These are phyloP conservation scores for Russula olivacea DNA, from an alignment of 768 basidiomycete species.

Conservation along the genomic window DNA sequence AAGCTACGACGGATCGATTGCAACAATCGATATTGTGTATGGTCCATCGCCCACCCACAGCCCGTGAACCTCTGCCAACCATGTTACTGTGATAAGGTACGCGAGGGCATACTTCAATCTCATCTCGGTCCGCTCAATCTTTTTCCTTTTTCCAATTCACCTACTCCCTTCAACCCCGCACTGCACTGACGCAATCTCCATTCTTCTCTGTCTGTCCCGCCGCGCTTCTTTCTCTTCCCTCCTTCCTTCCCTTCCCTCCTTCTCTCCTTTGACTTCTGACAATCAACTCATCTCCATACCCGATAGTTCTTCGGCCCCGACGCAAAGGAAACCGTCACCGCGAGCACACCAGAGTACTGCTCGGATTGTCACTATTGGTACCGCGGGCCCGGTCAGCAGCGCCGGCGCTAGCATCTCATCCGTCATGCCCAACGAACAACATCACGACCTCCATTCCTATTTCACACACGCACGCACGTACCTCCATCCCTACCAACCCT, in stretches of 20 bases:
- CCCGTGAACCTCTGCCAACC: slow-evolving; percentile 32
- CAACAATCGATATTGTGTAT: slow-evolving; percentile 38
- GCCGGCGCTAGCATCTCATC: slow-evolving; percentile 16
- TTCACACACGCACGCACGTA: neutral
- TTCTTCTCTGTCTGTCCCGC: neutral
- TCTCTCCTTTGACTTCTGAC: too few relatives aligned
- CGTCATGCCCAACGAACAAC: neutral
- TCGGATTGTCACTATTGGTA: slow-evolving; percentile 32
- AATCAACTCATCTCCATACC: neutral
- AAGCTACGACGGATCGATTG: slow-evolving; percentile 54
- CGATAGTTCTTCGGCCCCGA: slow-evolving; percentile 74
- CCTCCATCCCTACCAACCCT: neutral
- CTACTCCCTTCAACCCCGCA: neutral
- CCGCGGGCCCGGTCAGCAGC: slow-evolving; percentile 24
- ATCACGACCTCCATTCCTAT: slow-evolving; percentile 3
- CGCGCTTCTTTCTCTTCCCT: neutral
- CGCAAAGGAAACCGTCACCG: slow-evolving; percentile 51
- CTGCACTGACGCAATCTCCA: slow-evolving; percentile 8
- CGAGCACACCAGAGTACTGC: slow-evolving; percentile 41
- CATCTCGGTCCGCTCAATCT: neutral
- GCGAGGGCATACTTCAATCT: slow-evolving; percentile 24
- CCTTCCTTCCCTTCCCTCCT: neutral
- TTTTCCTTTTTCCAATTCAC: neutral
- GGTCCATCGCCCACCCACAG: slow-evolving; percentile 38
- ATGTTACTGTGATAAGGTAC: slow-evolving; percentile 42